Base-by-base conservation (phyloP, 169 alveolate genomes). In the Prorocentrum cordatum region DNA sequence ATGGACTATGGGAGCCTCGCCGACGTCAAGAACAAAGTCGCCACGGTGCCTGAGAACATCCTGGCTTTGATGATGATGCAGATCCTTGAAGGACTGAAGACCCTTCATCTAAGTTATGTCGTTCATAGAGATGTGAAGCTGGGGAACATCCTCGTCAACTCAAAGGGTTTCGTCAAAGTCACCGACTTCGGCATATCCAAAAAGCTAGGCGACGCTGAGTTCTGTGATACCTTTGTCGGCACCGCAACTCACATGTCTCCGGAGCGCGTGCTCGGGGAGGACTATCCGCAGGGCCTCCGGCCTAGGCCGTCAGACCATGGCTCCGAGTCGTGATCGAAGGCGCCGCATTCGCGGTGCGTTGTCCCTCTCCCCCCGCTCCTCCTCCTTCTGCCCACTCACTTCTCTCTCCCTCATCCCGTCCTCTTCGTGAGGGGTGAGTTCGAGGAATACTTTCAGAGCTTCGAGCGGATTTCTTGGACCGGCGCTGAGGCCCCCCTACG, bases 211-310 rank as follows among this genome's bases (percentile, higher is more conserved):
- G 86, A 75, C 22, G 38, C 27, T 12, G 26, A 75, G 86, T 71
- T 75, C 12, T 79, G 89, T 27, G 89, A 79, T 26, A 79, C 89
- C 50, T 79, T 79, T 27, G 89, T 79, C n/a, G 89, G 89, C n/a
- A 79, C 89, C 7, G 89, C 89, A 18, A 61, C 89, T 22, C 89
- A 79, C 27, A 59, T 79, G 79, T 79, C 89, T 22, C 89, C 89
- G 16, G 89, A 79, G 35, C 77, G 89, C 32, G 64, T 79, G 18
- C 24, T 61, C 33, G 89, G 89, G 26, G 77, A 79, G 77, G 89
- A 54, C n/a, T n/a, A n/a, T n/a, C n/a, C n/a, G n/a, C n/a, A n/a
- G n/a, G n/a, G n/a, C n/a, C n/a, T n/a, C n/a, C n/a, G n/a, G n/a
- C n/a, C n/a, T n/a, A n/a, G n/a, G n/a, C n/a, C n/a, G n/a, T n/a